Conservation (phyloP, 1,284 basidiomycete genomes). For the Naganishia sp. region DNA sequence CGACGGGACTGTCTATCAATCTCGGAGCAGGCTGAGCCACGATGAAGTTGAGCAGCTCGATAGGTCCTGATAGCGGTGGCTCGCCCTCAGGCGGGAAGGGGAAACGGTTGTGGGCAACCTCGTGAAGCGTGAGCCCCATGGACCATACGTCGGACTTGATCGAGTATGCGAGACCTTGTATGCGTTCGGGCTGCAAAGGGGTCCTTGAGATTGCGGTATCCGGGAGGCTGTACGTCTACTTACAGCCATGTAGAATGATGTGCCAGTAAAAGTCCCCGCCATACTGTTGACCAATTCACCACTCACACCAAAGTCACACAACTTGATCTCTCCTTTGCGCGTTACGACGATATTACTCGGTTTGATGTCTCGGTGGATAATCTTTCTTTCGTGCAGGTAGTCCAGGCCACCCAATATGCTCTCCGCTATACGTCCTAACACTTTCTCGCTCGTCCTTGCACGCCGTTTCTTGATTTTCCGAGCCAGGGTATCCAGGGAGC, state of each 20-base stretch:
- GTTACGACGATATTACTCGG: slow-evolving; percentile 93
- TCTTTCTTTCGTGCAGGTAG: slow-evolving; percentile 86
- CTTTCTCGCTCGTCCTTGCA: slow-evolving; percentile 83
- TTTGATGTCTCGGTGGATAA: slow-evolving; percentile 97
- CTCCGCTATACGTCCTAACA: slow-evolving; percentile 79
- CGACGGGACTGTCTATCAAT: slow-evolving; percentile 62
- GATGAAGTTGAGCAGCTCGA: slow-evolving; percentile 92
- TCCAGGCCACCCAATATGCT: slow-evolving; percentile 86
- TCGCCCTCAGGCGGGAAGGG: slow-evolving; percentile 85
- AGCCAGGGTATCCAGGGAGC: slow-evolving; percentile 77
- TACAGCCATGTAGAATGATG: slow-evolving; percentile 96
- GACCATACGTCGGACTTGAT: slow-evolving; percentile 99
- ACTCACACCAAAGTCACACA: slow-evolving; percentile 95
- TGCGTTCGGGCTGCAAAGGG: slow-evolving; percentile 78
- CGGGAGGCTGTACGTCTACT: slow-evolving; percentile 51
- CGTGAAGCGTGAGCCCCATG: slow-evolving; percentile 86
- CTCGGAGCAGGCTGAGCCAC: slow-evolving; percentile 78
- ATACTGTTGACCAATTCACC: slow-evolving; percentile 88
- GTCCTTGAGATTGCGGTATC: slow-evolving; percentile 3
- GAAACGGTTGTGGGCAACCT: slow-evolving; percentile 91
- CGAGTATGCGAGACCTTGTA: slow-evolving; percentile 82
- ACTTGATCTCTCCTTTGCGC: slow-evolving; percentile 79
- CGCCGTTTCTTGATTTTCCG: slow-evolving; percentile 78
- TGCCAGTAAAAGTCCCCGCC: slow-evolving; percentile 94
- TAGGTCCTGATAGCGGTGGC: slow-evolving; percentile 68